A percentile compares a stretch with the other conserved stretches of the same genome.
Conservation (phyloP, 2,329 filamentous ascomycete species). For the Nemania abortiva region DNA sequence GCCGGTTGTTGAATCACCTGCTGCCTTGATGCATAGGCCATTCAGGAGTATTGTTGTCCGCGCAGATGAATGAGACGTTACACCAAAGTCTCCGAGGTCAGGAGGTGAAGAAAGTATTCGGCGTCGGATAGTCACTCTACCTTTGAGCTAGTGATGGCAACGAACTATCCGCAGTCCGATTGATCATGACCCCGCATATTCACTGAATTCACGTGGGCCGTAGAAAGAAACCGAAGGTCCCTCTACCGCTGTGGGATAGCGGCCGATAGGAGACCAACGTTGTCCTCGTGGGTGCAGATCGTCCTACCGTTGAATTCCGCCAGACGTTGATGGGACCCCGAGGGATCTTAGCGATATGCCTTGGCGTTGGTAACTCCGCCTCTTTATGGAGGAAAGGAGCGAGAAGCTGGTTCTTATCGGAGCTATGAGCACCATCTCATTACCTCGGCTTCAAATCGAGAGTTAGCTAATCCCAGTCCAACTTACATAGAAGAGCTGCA, state of each 20-base stretch:
- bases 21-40: neutral
- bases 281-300: neutral
- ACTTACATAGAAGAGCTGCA: neutral
- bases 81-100: neutral
- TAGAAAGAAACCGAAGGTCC: neutral
- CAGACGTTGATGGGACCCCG: neutral
- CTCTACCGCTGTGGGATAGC: neutral
- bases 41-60: neutral
- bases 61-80: slow-evolving; percentile 11
- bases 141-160: neutral
- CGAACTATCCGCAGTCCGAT: neutral
- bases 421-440: neutral
- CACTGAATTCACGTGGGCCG: neutral
- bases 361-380: slow-evolving; percentile 2
- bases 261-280: neutral
- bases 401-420: neutral
- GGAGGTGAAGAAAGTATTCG: neutral
- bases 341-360: slow-evolving; percentile 7
- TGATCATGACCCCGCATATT: neutral
- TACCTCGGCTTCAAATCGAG: slow-evolving; percentile 5
- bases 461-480: neutral
- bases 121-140: neutral
- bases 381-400: neutral
- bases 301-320: neutral
- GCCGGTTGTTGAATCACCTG: neutral